These are phyloP conservation scores for Amylostereum chailletii DNA, from an alignment of 1,284 basidiomycete genomes.

Conservation along the genomic window DNA sequence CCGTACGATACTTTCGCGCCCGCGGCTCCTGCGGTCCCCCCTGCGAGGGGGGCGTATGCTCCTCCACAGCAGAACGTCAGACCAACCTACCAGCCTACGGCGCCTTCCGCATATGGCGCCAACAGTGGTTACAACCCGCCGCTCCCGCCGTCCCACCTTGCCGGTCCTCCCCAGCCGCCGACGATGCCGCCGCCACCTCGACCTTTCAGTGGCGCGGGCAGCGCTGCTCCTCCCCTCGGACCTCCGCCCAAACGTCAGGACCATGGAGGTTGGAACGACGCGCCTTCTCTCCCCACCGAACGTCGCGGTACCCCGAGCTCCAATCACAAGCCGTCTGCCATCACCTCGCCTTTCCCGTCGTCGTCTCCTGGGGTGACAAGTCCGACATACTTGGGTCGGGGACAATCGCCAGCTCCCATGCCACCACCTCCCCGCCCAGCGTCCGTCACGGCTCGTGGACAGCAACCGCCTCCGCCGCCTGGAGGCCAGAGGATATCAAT, in stretches of 20 bases:
- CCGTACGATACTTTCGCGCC: neutral
- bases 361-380: conserved; percentile 34
- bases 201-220: conserved; percentile 15
- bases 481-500: conserved; percentile 28
- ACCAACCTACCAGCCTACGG: conserved; percentile 17
- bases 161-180: conserved; percentile 17
- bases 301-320: conserved; percentile 44
- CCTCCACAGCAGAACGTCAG: conserved; percentile 11
- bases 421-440: conserved; percentile 60
- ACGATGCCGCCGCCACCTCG: conserved; percentile 18
- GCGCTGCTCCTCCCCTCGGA: conserved; percentile 22
- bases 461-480: conserved; percentile 28
- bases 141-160: conserved; percentile 16
- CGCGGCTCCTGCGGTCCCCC: neutral
- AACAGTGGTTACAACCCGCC: conserved; percentile 16
- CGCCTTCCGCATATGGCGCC: conserved; percentile 12
- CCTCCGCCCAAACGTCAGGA: conserved; percentile 49
- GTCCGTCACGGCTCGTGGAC: conserved; percentile 40
- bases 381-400: conserved; percentile 33
- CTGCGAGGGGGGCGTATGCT: conserved; percentile 1
- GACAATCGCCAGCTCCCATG: conserved; percentile 28
- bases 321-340: conserved; percentile 54
- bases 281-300: conserved; percentile 45
- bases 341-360: conserved; percentile 88
- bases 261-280: conserved; percentile 89